Base-by-base conservation (phyloP, 1,139 yeast genomes). In the Candida sp. region DNA sequence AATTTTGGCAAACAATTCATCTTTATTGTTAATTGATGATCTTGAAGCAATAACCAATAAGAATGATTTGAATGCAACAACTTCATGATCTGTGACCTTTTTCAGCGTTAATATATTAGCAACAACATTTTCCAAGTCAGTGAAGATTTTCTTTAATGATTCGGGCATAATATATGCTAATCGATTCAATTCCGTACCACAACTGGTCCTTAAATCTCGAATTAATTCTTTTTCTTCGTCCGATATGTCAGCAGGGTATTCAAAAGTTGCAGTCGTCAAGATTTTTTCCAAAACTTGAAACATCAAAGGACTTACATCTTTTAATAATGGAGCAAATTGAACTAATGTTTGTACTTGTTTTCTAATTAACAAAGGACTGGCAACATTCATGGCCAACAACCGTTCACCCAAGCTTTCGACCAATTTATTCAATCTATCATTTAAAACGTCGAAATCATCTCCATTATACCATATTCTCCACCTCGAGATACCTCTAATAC, bases 141-240 rank as follows among this genome's bases (percentile, higher is more conserved):
- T 79, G 51, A 88, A 84, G 19, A 91, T 89, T 48, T 79, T 81
- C 61, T 86, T 87, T 54, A 93, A 73, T 1, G 95, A 80, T 54
- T 87, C 96, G 0, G 99, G 98, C 87, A 93, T 91, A 61, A 93
- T 77, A 58, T 90, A 87, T 1, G 97, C 98, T 63, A 93, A 74
- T 55, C 99, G 74, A 62, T 93, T 93, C 45, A 95, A 73, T 63
- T 95, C 99, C 0, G 97, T 90, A 33, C 98, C 98, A 63, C 97
- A 89, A 46, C 91, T 85, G 2, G 95, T 86, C 56, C 98, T 79
- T 51, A 95, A 73, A 56, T 93, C 98, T 47, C 96, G 78, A 36
- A 93, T 82, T 12, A 87, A 70, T 53, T 90, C 97, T 40, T 87
- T 76, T 44, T 83, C 87, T 38, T 87, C 95, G 55, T 85, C 95